Base-by-base conservation (phyloP, 2,329 filamentous ascomycete species). In the Diaporthe vaccinii region DNA sequence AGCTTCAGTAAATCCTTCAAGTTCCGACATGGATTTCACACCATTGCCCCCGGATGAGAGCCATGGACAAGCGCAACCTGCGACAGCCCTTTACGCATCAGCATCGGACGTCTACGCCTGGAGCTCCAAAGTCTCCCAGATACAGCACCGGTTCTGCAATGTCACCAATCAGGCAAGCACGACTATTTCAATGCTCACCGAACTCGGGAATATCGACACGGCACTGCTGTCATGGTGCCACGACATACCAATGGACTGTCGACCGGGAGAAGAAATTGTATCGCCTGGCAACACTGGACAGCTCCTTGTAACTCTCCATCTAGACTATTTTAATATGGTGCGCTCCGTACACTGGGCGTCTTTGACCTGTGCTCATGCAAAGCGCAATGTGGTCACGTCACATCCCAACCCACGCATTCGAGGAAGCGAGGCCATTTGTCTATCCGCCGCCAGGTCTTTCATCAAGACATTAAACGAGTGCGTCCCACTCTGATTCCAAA, bases 291-390 rank as follows among this genome's bases (percentile, higher is more conserved):
- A 49, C 9, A 49, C 28, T 3, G 41, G 61, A 15, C 15, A 65
- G 14, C 61, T 65, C 5, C 25, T 65, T 22, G 25, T 44, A 8
- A 34, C 61, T 34, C 61, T 65, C 17, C 61, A 65, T 8, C 2
- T 65, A 28, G 61, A 65, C 25, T 65, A 65, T 12, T 65, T 65
- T 3, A 49, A 65, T 41, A 65, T 65, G 61, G 20, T 65, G 17
- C 41, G 61, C 9, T 10, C 61, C 41, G 41, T 65, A 4, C 61
- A 65, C 12, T 65, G 61, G 61, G 39, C 41, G 4, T 46, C 61
- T 12, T 2, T 65, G 25, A 49, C 61, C 14, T 46, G 61, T 34
- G 41, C 61, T 49, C 41, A 65, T 22, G 61, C 61, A 3, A 65
- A 65, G 20, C 28, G 41, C 9, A 44, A 31, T 10, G 8, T 65